phyloP scores from a whole-genome alignment of 768 basidiomycete species.

The Tulasnella sp. region DNA sequence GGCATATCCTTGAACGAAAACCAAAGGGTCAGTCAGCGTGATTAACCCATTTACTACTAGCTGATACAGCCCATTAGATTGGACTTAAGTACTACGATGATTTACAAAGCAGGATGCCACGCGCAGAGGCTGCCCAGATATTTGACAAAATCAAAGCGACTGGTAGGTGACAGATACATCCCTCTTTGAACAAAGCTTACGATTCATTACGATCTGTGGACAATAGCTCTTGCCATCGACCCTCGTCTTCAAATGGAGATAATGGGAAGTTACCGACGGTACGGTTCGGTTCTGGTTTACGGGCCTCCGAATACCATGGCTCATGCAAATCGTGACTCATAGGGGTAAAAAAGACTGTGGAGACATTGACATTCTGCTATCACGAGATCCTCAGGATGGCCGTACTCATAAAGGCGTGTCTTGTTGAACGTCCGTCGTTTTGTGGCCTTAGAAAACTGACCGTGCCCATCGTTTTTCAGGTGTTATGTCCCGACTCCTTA shows the following conservation, averaged over 20 bases:
- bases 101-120: conserved; percentile 75
- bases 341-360: conserved; percentile 78
- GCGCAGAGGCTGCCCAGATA: conserved; percentile 62
- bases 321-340: background rate
- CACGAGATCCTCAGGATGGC: conserved; percentile 60
- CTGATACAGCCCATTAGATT: conserved; percentile 26
- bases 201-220: background rate
- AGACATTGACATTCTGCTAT: conserved; percentile 85
- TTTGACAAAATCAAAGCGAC: conserved; percentile 60
- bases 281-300: conserved; percentile 26
- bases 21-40: conserved; percentile 31
- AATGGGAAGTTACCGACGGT: conserved; percentile 88
- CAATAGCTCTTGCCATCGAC: conserved; percentile 57
- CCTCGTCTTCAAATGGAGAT: conserved; percentile 62
- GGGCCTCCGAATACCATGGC: background rate
- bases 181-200: background rate
- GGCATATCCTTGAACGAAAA: conserved; percentile 47
- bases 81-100: conserved; percentile 66
- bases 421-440: conserved; percentile 6
- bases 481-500: conserved; percentile 47
- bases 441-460: background rate
- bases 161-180: conserved; percentile 33
- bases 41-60: background rate
- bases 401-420: conserved; percentile 57
- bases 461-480: conserved; percentile 30